These are phyloP conservation scores for Drosera capensis DNA, from an alignment of 148 eudicot genomes.

Conservation along the genomic window DNA sequence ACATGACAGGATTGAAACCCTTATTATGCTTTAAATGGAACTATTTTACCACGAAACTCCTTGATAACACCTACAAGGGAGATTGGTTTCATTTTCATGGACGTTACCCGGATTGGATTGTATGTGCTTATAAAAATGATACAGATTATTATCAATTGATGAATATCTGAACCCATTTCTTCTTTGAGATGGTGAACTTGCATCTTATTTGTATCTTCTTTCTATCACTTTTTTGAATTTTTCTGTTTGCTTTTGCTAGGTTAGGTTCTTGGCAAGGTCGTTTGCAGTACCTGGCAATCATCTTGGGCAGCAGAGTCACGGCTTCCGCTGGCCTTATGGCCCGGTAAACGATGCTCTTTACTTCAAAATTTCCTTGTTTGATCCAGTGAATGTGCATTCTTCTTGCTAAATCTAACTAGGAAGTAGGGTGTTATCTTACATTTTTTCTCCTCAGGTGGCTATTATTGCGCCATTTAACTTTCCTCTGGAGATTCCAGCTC, in stretches of 20 bases:
- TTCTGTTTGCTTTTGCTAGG: conserved; percentile 30
- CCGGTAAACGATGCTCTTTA: conserved; percentile 40
- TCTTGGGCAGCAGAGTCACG: conserved; percentile 99
- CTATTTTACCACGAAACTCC: no score
- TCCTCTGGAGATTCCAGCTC: conserved; percentile 89
- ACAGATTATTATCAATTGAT: no score
- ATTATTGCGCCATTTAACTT: conserved; percentile 92
- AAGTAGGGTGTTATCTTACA: neutral
- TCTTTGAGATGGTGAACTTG: neutral
- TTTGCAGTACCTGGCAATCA: conserved; percentile 97
- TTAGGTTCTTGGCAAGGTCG: conserved; percentile 93
- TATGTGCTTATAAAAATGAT: no score
- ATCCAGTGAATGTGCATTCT: neutral
- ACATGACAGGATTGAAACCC: no score
- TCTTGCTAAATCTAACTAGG: no score
- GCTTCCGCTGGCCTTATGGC: conserved; percentile 99
- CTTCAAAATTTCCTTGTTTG: neutral
- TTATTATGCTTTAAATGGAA: no score
- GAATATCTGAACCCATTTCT: no score
- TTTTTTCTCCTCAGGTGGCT: conserved; percentile 48
- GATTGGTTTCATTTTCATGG: no score
- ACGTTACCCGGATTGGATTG: no score
- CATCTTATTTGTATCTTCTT: neutral
- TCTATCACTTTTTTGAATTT: conserved; percentile 1
- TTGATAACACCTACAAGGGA: no score